Evolutionary conservation across 2,329 filamentous ascomycete genomes (phyloP).

Genomic region (Fusarium solani-melongenae): DNA sequence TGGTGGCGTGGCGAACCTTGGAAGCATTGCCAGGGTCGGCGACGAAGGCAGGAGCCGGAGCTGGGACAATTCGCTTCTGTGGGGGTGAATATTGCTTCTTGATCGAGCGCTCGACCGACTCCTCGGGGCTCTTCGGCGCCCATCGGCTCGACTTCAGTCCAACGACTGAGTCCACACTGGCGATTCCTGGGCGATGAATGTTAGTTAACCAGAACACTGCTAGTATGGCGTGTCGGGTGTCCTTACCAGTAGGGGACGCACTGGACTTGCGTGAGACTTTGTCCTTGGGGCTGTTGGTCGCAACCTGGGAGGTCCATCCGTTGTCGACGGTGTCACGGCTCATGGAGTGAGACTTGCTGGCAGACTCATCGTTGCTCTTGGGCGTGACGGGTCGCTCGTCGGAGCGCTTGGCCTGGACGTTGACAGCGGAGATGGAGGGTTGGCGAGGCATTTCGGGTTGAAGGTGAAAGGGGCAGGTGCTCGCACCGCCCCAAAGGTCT

Average conservation of each 20-base stretch:
- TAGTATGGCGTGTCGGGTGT: fast-evolving
- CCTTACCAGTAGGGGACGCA: not conserved
- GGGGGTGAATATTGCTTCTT: not conserved
- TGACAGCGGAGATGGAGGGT: not conserved
- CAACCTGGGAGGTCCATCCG: not conserved
- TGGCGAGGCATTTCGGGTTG: not conserved
- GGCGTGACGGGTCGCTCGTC: no score
- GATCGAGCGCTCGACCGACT: not conserved
- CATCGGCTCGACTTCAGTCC: conserved; percentile 26
- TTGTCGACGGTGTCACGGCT: not conserved
- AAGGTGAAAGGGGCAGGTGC: conserved; percentile 21
- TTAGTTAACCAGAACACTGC: not conserved
- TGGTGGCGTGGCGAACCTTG: not conserved
- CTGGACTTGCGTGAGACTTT: not conserved
- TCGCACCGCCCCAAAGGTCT: conserved; percentile 16
- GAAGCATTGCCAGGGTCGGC: conserved; percentile 5
- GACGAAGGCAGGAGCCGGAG: not conserved
- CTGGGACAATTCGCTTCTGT: not conserved
- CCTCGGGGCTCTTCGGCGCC: conserved; percentile 4
- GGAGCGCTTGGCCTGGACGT: no score
- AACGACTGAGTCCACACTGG: not conserved
- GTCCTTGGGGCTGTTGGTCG: not conserved
- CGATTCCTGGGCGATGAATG: not conserved
- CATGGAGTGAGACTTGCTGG: not conserved
- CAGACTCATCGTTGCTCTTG: not conserved